These are phyloP conservation scores for Xeromyces bisporus DNA, from an alignment of 495 filamentous ascomycete genomes.

Conservation along the genomic window DNA sequence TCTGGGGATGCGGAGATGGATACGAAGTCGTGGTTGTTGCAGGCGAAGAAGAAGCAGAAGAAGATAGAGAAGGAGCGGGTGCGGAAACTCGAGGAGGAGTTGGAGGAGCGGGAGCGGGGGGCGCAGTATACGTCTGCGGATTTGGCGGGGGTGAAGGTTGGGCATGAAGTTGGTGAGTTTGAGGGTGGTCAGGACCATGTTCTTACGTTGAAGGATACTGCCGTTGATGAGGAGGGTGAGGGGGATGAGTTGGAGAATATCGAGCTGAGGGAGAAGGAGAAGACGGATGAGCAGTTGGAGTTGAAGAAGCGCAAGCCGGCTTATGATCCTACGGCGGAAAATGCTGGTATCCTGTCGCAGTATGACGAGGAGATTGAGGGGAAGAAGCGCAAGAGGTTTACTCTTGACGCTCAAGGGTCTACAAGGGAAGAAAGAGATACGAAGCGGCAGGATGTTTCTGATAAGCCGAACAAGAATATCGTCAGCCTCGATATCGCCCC, in stretches of 20 bases:
- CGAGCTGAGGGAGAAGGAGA: conserved; percentile 63
- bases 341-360: conserved; percentile 56
- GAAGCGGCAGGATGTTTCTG: conserved; percentile 37
- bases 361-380: conserved; percentile 93
- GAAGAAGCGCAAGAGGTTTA: conserved; percentile 81
- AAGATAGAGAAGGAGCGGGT: conserved; percentile 63
- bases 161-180: conserved; percentile 63
- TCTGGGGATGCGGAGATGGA: conserved; percentile 49
- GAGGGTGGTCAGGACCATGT: conserved; percentile 64
- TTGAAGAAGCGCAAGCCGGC: conserved; percentile 83
- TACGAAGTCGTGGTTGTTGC: conserved; percentile 67
- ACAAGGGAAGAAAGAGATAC: conserved; percentile 45
- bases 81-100: conserved; percentile 55
- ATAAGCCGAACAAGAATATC: conserved; percentile 45
- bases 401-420: conserved; percentile 58
- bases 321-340: conserved; percentile 65
- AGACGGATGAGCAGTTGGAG: conserved; percentile 55
- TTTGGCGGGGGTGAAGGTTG: conserved; percentile 78
- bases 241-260: conserved; percentile 83
- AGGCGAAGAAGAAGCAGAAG: conserved; percentile 80
- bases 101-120: conserved; percentile 43
- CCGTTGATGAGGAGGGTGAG: conserved; percentile 72
- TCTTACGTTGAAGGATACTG: conserved; percentile 78
- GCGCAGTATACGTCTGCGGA: conserved; percentile 62
- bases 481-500: conserved; percentile 60